Percentiles rank a stretch among this genome's conserved stretches.
These are phyloP conservation scores for Zea luxurians DNA, from an alignment of 176 grass and related monocot genomes.

Conservation along the genomic window DNA sequence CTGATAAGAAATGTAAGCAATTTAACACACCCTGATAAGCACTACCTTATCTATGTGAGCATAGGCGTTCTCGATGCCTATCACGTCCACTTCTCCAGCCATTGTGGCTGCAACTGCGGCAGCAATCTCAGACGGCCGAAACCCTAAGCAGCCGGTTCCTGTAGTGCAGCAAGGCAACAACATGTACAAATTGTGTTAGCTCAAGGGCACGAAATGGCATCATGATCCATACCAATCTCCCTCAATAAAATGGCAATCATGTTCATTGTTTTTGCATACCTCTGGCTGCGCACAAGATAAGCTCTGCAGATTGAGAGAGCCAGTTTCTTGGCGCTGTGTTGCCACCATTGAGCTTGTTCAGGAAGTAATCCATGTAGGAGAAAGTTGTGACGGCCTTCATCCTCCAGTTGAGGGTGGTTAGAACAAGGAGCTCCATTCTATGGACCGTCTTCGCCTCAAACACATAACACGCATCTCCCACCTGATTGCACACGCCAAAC, in stretches of 20 bases:
- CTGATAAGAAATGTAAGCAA: no score
- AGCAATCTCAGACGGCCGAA: constrained; percentile 74
- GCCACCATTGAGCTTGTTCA: no score
- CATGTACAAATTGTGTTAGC: no score
- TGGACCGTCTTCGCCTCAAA: no score
- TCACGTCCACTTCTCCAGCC: constrained; percentile 32
- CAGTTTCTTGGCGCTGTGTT: constrained; percentile 30
- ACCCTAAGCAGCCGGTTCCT: constrained; percentile 63
- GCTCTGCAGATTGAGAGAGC: constrained; percentile 42
- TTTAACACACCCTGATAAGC: no score
- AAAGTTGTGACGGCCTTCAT: no score
- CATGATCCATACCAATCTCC: background rate
- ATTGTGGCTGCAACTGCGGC: constrained; percentile 47
- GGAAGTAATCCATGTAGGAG: no score
- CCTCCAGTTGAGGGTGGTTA: no score
- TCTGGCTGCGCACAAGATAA: constrained; percentile 59
- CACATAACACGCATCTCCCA: constrained; percentile 40
- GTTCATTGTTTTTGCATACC: constrained; percentile 50
- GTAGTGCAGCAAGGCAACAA: constrained; percentile 16
- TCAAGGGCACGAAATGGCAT: background rate
- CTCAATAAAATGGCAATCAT: background rate
- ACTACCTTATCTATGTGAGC: constrained; percentile 53
- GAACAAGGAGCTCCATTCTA: no score
- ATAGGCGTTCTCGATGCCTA: constrained; percentile 52
- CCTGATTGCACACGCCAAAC: constrained; percentile 37